These are phyloP conservation scores for Chloromonas sp. DNA, from an alignment of 163 green algal genomes.

Conservation along the genomic window DNA sequence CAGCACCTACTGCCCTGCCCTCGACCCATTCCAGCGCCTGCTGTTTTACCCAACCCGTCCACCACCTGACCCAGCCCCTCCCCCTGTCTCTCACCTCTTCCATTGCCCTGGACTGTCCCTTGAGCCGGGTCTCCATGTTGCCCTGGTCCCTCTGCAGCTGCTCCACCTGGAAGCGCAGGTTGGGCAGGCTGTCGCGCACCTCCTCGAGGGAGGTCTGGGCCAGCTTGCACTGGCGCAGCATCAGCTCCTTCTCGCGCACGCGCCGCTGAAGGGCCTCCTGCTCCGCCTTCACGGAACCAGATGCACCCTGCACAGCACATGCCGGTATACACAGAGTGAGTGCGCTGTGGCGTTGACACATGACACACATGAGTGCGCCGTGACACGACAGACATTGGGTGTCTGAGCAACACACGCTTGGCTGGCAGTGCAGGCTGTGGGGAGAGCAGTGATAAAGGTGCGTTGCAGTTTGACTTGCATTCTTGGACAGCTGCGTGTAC, in stretches of 20 bases:
- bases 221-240: conserved; percentile 46
- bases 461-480: not conserved
- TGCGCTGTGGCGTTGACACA: no score
- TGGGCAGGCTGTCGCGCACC: conserved; percentile 40
- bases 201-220: conserved; percentile 31
- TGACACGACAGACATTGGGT: not conserved
- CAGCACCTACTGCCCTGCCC: no score
- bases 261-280: conserved; percentile 26
- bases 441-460: no score
- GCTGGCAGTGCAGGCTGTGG: no score
- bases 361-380: no score
- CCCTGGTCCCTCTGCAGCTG: conserved; percentile 32
- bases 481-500: not conserved
- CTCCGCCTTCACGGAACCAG: conserved; percentile 30
- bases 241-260: conserved; percentile 50
- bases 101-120: conserved; percentile 15
- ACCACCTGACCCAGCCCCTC: not conserved
- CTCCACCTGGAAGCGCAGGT: conserved; percentile 42
- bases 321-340: no score
- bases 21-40: no score
- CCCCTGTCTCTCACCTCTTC: conserved; percentile 9
- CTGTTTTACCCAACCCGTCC: no score
- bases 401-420: no score
- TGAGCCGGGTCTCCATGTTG: conserved; percentile 14
- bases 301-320: not conserved